Conservation (phyloP, 177 flowering plant genomes). For the Vitis hybrid region DNA sequence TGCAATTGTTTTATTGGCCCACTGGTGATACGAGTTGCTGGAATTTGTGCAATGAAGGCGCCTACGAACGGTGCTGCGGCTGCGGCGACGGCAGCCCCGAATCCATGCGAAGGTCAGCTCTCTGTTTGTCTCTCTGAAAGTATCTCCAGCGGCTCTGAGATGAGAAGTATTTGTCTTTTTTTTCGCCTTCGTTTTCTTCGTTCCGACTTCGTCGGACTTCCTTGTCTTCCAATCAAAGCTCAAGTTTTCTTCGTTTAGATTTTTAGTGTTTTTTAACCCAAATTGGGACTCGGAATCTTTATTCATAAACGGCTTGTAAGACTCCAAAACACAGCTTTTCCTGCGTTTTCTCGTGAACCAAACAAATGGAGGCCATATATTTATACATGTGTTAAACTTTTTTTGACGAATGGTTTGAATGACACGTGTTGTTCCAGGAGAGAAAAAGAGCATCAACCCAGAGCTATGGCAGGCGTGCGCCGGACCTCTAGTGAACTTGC, state of each 20-base stretch:
- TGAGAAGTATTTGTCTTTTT: background rate
- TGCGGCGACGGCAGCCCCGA: conserved; percentile 24
- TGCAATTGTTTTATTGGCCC: background rate
- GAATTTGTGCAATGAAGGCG: conserved; percentile 41
- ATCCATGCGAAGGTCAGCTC: conserved; percentile 46
- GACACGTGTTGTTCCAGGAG: conserved; percentile 49
- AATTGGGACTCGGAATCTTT: background rate
- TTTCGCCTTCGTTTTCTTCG: background rate
- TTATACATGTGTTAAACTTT: background rate
- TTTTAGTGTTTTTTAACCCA: background rate
- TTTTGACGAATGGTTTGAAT: conserved; percentile 8
- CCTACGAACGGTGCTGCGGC: conserved; percentile 40
- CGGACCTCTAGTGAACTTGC: conserved; percentile 85
- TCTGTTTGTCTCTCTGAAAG: background rate
- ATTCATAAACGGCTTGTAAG: no score
- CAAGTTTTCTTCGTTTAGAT: background rate
- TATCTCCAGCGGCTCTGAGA: background rate
- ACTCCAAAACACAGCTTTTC: background rate
- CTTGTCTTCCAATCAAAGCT: background rate
- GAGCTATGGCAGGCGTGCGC: conserved; percentile 99
- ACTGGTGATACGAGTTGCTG: background rate
- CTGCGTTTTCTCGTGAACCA: conserved; percentile 17
- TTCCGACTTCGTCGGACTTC: background rate
- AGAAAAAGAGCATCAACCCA: conserved; percentile 76
- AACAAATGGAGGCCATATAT: background rate